Conservation (phyloP, 1,284 basidiomycete genomes). For the Fistulinella cinereoalba region DNA sequence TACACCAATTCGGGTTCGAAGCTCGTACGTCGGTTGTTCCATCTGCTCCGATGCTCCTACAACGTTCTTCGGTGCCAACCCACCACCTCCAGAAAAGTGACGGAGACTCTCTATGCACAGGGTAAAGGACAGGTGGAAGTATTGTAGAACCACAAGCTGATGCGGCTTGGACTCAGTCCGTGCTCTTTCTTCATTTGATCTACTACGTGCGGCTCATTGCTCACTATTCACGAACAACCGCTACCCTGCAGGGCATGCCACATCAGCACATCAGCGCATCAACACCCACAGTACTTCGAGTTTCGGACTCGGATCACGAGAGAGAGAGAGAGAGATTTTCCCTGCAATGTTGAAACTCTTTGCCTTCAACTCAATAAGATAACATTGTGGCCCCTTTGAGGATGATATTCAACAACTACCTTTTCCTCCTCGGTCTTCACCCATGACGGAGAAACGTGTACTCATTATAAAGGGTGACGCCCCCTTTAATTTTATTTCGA, state of each 20-base stretch:
- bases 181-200: constrained; percentile 19
- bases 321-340: too few relatives aligned
- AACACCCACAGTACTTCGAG: background rate
- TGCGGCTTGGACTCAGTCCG: constrained; percentile 12
- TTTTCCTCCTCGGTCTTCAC: too few relatives aligned
- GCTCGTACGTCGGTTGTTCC: background rate
- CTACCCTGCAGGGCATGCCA: constrained; percentile 5
- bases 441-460: too few relatives aligned
- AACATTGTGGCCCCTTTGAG: too few relatives aligned
- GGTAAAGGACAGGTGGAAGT: too few relatives aligned
- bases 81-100: too few relatives aligned
- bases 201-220: constrained; percentile 5
- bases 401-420: too few relatives aligned
- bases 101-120: too few relatives aligned
- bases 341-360: too few relatives aligned
- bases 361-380: too few relatives aligned
- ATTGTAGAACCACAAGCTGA: background rate
- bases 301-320: constrained; percentile 1
- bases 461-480: too few relatives aligned
- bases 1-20: background rate
- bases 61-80: background rate
- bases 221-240: background rate
- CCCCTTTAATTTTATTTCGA: too few relatives aligned
- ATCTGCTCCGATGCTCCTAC: background rate
- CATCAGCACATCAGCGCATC: background rate